Evolutionary conservation across 148 eudicot genomes (phyloP).

Genomic region (Silene uniflora): DNA sequence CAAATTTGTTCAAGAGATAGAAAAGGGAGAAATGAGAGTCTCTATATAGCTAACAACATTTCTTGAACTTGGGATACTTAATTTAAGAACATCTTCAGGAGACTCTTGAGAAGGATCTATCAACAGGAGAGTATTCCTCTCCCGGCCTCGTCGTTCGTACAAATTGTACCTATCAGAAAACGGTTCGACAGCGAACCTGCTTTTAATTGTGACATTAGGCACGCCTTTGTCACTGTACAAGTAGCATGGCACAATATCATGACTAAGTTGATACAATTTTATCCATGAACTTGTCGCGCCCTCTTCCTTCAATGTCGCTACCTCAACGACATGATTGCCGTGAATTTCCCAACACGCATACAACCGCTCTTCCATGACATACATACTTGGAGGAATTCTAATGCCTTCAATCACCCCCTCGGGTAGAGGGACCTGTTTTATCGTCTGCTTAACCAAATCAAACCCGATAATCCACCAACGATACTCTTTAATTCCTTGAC

Average conservation of each 20-base stretch:
- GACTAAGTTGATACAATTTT: neutral
- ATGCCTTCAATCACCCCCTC: neutral
- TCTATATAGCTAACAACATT: neutral
- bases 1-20: too few relatives aligned
- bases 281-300: neutral
- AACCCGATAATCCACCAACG: constrained; percentile 13
- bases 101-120: neutral
- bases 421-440: neutral
- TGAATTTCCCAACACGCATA: neutral
- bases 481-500: too few relatives aligned
- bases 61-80: neutral
- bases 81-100: neutral
- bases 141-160: too few relatives aligned
- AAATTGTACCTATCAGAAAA: too few relatives aligned
- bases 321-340: neutral
- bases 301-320: neutral
- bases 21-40: constrained; percentile 3
- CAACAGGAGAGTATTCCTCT: neutral
- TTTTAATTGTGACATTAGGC: neutral
- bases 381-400: constrained; percentile 2
- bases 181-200: neutral
- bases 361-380: neutral
- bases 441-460: neutral
- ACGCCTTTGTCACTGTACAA: neutral
- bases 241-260: neutral